phyloP scores from a whole-genome alignment of 805 yeast genomes.

The Candida arabinofermentans region DNA sequence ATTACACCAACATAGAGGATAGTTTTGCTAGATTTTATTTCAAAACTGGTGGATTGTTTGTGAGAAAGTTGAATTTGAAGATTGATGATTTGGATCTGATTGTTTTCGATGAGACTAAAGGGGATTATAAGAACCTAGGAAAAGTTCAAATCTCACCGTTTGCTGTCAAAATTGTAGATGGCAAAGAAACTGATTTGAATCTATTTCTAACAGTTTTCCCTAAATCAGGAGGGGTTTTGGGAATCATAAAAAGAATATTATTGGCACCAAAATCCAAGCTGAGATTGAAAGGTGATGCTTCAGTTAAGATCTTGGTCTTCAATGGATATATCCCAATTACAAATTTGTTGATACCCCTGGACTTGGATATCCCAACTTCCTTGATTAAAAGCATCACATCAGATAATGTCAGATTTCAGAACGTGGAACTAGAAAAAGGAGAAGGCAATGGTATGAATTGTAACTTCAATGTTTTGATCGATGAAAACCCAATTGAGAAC shows the following conservation, averaged over 20 bases:
- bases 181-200: constrained; percentile 22
- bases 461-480: constrained; percentile 13
- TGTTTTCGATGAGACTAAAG: constrained; percentile 21
- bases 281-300: constrained; percentile 33
- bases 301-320: constrained; percentile 28
- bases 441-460: constrained; percentile 22
- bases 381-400: constrained; percentile 17
- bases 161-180: constrained; percentile 28
- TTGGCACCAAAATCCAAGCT: constrained; percentile 29
- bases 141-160: constrained; percentile 31
- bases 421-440: constrained; percentile 21
- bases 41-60: constrained; percentile 29
- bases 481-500: constrained; percentile 14
- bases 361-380: constrained; percentile 26
- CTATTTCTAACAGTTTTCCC: constrained; percentile 32
- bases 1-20: constrained; percentile 30
- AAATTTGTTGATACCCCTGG: constrained; percentile 28
- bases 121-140: constrained; percentile 29
- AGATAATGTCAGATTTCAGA: constrained; percentile 20
- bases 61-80: constrained; percentile 27
- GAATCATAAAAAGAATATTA: constrained; percentile 30
- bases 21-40: constrained; percentile 24
- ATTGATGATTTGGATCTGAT: constrained; percentile 29
- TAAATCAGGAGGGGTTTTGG: constrained; percentile 29
- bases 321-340: constrained; percentile 33